A percentile compares a stretch with the other conserved stretches of the same genome.
Evolutionary conservation across 169 alveolate species (phyloP).

Genomic region (Perkinsus olseni): DNA sequence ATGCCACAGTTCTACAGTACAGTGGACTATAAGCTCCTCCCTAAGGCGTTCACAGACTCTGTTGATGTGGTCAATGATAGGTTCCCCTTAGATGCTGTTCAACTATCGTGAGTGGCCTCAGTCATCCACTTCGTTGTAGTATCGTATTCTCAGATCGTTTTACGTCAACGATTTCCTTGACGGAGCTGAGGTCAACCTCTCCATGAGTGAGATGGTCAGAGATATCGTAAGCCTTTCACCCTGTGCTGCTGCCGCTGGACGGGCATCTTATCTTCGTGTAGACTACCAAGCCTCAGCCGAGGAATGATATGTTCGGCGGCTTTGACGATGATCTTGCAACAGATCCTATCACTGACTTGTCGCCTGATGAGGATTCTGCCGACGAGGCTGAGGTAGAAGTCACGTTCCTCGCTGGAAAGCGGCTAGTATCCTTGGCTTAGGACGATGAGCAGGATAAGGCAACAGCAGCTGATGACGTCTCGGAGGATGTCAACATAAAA

Average conservation of each 20-base stretch:
- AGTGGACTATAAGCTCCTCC: neutral
- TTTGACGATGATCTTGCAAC: neutral
- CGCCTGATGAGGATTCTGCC: neutral
- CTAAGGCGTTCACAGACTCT: neutral
- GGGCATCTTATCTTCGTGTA: neutral
- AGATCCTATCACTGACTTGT: neutral
- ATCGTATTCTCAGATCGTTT: neutral
- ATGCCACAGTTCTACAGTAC: neutral
- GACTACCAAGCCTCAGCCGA: neutral
- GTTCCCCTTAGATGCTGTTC: neutral
- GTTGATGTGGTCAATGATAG: neutral
- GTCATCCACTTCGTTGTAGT: neutral
- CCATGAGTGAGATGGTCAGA: neutral
- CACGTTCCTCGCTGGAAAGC: too few species aligned
- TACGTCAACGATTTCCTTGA: neutral
- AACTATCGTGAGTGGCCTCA: neutral
- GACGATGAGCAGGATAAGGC: neutral
- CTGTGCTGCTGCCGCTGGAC: neutral
- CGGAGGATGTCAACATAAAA: neutral
- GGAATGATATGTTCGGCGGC: neutral
- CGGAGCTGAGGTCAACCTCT: neutral
- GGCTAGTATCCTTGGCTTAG: too few species aligned
- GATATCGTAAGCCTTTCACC: neutral
- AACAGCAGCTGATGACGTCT: neutral
- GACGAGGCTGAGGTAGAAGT: neutral